Conservation (phyloP, 306 rosid genomes). For the Crataegus laevigata region DNA sequence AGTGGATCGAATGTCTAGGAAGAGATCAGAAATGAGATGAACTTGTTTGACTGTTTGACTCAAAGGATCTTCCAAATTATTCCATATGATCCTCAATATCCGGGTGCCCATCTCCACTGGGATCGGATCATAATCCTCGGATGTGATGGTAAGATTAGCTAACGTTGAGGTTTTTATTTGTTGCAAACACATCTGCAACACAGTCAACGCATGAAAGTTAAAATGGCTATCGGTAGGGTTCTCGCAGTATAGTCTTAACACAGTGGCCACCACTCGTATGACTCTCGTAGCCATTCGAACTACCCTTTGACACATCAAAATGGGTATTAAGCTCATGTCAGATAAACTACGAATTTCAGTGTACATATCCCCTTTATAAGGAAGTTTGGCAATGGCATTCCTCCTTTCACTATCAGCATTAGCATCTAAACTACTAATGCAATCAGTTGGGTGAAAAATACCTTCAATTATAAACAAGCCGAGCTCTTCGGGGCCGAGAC, state of each 20-base stretch:
- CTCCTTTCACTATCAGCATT: constrained; percentile 24
- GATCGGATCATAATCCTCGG: constrained; percentile 51
- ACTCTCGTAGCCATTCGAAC: constrained; percentile 23
- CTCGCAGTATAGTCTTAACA: constrained; percentile 69
- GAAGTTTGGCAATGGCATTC: constrained; percentile 42
- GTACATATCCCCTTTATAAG: constrained; percentile 48
- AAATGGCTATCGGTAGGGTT: constrained; percentile 85
- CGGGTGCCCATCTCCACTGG: constrained; percentile 78
- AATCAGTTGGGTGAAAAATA: constrained; percentile 35
- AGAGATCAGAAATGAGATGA: constrained; percentile 83
- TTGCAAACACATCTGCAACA: constrained; percentile 93
- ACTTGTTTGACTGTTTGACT: constrained; percentile 97
- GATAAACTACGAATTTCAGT: constrained; percentile 43
- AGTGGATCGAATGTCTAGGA: constrained; percentile 78
- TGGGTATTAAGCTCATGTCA: constrained; percentile 60
- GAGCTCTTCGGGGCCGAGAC: constrained; percentile 55
- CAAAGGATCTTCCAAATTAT: constrained; percentile 89
- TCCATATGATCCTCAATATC: constrained; percentile 74
- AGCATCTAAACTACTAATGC: constrained; percentile 8
- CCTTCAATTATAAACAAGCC: constrained; percentile 60
- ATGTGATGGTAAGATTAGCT: constrained; percentile 41
- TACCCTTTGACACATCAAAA: constrained; percentile 21
- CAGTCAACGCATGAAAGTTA: constrained; percentile 87
- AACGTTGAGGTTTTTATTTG: constrained; percentile 67
- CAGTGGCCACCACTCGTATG: constrained; percentile 3